Base-by-base conservation (phyloP, 202 grass and related monocot species). In the Setaria viridis region DNA sequence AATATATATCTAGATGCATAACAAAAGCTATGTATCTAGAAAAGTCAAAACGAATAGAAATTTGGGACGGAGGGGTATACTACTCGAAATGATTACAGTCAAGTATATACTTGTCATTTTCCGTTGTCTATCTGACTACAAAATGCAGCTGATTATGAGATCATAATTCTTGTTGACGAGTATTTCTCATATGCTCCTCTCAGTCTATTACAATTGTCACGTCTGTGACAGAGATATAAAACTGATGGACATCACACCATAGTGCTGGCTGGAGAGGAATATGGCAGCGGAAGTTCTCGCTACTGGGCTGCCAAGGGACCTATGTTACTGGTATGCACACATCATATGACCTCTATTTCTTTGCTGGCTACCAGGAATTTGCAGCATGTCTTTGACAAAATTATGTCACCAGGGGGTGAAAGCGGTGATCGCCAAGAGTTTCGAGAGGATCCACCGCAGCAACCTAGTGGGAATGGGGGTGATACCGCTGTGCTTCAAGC, bases 221-320 rank as follows among this genome's bases (percentile, higher is more conserved):
- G 94, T 48, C 49, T 70, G 16, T 51, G 88, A 29, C 88, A 98
- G 95, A 95, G 80, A 78, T 98, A 98, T 77, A 95, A 92, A 82
- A 66, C 86, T 41, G 93, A 94, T 77, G 93, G 91, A 70, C 60
- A 95, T 82, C 81, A 78, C 53, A 98, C 93, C 14, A 88, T 95
- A 14, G 82, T 95, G 90, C 79, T 98, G 47, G 93, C 95, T 88
- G 95, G 95, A 53, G 91, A 88, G 21, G 95, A 98, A 80, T 98
- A 98, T 1, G 95, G 95, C 59, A 94, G 93, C 43, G 93, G 95
- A 76, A 98, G 95, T 80, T 98, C 95, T 74, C 93, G 95, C 60
- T 93, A 98, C 70, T 95, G 95, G 91, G 95, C 93, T 91, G 95
- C 95, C 34, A 95, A 98, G 79, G 95, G 95, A 32, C 93, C 95